phyloP scores from a whole-genome alignment of 1,284 basidiomycete genomes.

The Pterula multifida region DNA sequence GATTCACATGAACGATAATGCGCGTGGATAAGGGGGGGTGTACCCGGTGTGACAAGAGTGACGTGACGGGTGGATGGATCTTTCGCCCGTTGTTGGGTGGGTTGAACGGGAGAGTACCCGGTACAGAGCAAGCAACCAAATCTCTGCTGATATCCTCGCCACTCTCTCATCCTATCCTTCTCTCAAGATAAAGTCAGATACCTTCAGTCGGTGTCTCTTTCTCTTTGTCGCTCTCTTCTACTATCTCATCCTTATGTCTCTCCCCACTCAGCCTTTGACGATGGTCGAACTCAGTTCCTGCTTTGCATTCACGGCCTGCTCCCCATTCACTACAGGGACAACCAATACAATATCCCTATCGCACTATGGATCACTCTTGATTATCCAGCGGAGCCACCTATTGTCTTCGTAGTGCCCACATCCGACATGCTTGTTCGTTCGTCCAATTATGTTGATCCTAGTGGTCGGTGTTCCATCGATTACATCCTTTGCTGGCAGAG shows the following conservation, averaged over 20 bases:
- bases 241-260: not conserved
- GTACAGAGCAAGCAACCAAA: not conserved
- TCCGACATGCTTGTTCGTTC: constrained; percentile 82
- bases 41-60: too few relatives aligned
- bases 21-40: too few relatives aligned
- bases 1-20: too few relatives aligned
- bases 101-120: not conserved
- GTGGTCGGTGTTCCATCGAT: constrained; percentile 60
- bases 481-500: constrained; percentile 71
- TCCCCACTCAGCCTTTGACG: constrained; percentile 67
- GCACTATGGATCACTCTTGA: constrained; percentile 80
- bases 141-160: not conserved
- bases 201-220: not conserved
- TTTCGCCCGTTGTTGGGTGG: not conserved
- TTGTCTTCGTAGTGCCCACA: constrained; percentile 94
- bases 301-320: constrained; percentile 87
- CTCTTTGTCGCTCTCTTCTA: not conserved
- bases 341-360: constrained; percentile 90
- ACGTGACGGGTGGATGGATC: not conserved
- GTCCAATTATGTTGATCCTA: constrained; percentile 69
- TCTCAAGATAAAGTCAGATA: not conserved
- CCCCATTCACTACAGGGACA: constrained; percentile 69
- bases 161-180: not conserved
- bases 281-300: constrained; percentile 85
- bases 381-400: constrained; percentile 73